Evolutionary conservation across 2,329 filamentous ascomycete species (phyloP), one percentile per base, ranked within the genome.

Genomic region (Ophiostoma sp.): DNA sequence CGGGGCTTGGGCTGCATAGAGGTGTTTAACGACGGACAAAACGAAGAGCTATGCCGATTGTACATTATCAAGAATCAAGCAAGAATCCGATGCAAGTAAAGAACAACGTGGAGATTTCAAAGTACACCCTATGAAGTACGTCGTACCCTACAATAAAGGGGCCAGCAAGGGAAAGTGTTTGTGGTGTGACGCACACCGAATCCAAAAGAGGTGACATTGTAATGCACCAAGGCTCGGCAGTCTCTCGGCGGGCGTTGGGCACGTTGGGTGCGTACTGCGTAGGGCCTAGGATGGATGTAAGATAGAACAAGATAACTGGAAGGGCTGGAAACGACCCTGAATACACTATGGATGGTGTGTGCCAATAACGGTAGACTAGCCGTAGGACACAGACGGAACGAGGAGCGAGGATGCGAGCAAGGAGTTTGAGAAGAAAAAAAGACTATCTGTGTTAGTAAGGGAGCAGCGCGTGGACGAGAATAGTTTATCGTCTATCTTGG

Each of bases 191-290:
- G 49, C 27, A 55, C 49, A n/a, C 49, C 49, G 18, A 55, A 11
- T 55, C 49, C 11, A 27, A 16, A 62, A 9, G 36, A 62, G 49
- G 49, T 55, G 49, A n/a, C 49, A 55, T 65, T 40, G 45, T 27
- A 45, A n/a, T 47, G 18, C 18, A 55, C 65, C 65, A 66, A 66
- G 52, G 65, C 65, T 66, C 38, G 60, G 5, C 65, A 62, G 52
- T 44, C 65, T 66, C 27, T 27, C 27, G 27, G 27, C 27, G 27
- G 27, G 27, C 27, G 27, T 27, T 27, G 27, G 27, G 27, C 2
- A 27, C 27, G 27, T 27, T 27, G 27, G 27, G 27, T 27, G 27
- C 27, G 27, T 27, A 27, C 27, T 27, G 27, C 27, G 27, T 27
- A 27, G 27, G 27, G 27, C 1, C 27, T 27, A 1, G 27, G 27